Conservation (phyloP, 164 flowering plant species). For the Brasenia schreberi region DNA sequence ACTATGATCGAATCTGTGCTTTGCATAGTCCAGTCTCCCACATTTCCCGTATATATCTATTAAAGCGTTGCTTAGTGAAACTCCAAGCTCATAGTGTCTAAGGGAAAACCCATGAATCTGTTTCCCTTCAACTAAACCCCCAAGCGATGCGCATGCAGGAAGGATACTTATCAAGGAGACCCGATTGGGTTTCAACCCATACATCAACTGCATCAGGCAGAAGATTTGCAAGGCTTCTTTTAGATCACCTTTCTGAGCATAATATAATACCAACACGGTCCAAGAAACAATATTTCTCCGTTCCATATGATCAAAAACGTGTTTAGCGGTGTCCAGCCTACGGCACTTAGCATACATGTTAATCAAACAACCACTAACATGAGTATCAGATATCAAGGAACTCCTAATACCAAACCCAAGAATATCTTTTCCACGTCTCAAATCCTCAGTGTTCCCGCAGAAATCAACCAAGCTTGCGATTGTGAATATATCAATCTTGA, state of each 20-base stretch:
- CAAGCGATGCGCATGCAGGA: slow-evolving; percentile 37
- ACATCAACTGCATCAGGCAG: slow-evolving; percentile 32
- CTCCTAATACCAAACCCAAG: slow-evolving; percentile 40
- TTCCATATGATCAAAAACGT: slow-evolving; percentile 38
- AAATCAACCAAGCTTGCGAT: background rate
- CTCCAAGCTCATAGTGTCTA: slow-evolving; percentile 25
- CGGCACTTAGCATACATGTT: slow-evolving; percentile 46
- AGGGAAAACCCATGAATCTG: slow-evolving; percentile 57
- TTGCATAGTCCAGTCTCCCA: slow-evolving; percentile 43
- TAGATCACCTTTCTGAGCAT: slow-evolving; percentile 26
- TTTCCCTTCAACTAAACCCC: slow-evolving; percentile 33
- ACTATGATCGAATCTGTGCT: slow-evolving; percentile 30
- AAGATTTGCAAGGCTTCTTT: slow-evolving; percentile 44
- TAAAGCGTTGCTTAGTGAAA: slow-evolving; percentile 41
- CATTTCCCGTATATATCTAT: slow-evolving; percentile 61
- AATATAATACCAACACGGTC: slow-evolving; percentile 64
- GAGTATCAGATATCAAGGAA: slow-evolving; percentile 23
- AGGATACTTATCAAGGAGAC: slow-evolving; percentile 45
- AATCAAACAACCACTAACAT: slow-evolving; percentile 49
- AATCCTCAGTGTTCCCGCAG: slow-evolving; percentile 7
- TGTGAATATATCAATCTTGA: background rate
- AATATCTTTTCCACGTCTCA: slow-evolving; percentile 46
- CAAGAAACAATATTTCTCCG: slow-evolving; percentile 42
- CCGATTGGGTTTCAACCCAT: slow-evolving; percentile 34
- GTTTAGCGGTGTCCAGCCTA: slow-evolving; percentile 18